Percentiles rank a stretch among this genome's conserved stretches.
phyloP scores from a whole-genome alignment of 257 asterid species.

The Ilex asprella region DNA sequence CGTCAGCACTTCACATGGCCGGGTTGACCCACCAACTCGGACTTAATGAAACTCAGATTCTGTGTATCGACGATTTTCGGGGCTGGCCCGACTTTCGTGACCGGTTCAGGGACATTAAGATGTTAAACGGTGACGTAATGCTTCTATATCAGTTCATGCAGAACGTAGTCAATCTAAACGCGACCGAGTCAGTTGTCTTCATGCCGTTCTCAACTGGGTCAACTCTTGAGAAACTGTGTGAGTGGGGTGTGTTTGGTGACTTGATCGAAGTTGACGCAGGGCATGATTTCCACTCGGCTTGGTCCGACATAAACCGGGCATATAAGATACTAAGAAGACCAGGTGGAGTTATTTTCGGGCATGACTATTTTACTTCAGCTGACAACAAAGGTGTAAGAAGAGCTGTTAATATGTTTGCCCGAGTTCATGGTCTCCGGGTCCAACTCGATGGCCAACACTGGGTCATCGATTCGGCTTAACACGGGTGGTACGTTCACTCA shows the following conservation, averaged over 20 bases:
- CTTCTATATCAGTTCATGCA: slow-evolving; percentile 65
- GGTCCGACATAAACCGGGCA: slow-evolving; percentile 57
- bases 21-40: slow-evolving; percentile 33
- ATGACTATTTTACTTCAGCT: slow-evolving; percentile 32
- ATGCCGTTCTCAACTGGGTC: slow-evolving; percentile 56
- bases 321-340: slow-evolving; percentile 39
- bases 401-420: slow-evolving; percentile 54
- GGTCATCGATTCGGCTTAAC: slow-evolving; percentile 15
- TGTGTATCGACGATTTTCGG: slow-evolving; percentile 68
- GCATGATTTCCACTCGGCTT: slow-evolving; percentile 68
- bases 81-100: slow-evolving; percentile 72
- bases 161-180: slow-evolving; percentile 38
- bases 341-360: slow-evolving; percentile 59
- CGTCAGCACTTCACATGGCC: slow-evolving; percentile 63
- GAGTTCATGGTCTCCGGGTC: slow-evolving; percentile 27
- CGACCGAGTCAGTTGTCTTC: slow-evolving; percentile 22
- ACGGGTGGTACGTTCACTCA: too few relatives aligned
- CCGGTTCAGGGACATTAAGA: slow-evolving; percentile 38
- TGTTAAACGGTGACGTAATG: slow-evolving; percentile 52
- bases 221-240: slow-evolving; percentile 48
- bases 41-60: slow-evolving; percentile 27
- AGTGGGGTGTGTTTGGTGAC: slow-evolving; percentile 65
- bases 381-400: slow-evolving; percentile 46
- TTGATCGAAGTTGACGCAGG: slow-evolving; percentile 64
- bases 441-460: slow-evolving; percentile 54